Evolutionary conservation across 2,329 filamentous ascomycete species (phyloP).

Genomic region (Trichoderma semiorbis): DNA sequence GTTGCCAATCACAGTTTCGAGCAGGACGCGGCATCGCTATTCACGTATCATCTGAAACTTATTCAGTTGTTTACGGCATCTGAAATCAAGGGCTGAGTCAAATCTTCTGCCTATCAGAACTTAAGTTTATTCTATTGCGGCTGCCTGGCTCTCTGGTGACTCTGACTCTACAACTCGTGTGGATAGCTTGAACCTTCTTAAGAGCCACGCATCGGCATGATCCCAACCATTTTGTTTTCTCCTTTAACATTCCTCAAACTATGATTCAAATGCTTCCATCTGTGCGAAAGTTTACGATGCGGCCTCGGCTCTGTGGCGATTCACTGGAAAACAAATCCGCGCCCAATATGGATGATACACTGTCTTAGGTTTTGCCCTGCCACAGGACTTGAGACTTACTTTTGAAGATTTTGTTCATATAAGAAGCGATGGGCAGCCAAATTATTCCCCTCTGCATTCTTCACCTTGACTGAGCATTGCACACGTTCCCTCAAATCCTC

Average conservation of each 20-base stretch:
- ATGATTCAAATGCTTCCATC: not conserved
- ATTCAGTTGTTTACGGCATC: not conserved
- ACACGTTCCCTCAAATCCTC: not conserved
- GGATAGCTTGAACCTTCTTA: not conserved
- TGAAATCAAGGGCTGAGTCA: not conserved
- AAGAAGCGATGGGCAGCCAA: not conserved
- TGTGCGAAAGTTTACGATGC: not conserved
- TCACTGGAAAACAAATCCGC: not conserved
- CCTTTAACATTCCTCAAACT: not conserved
- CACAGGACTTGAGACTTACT: not conserved
- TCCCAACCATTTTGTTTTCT: not conserved
- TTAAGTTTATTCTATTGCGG: not conserved
- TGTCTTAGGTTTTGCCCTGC: not conserved
- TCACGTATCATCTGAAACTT: not conserved
- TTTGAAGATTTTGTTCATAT: not conserved
- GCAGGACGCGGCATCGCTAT: not conserved
- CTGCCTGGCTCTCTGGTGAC: not conserved
- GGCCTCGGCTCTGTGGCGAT: not conserved
- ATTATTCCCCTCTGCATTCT: not conserved
- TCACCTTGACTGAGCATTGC: not conserved
- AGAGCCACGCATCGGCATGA: constrained; percentile 1
- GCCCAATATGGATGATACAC: not conserved
- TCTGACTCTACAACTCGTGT: not conserved
- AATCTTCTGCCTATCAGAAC: not conserved
- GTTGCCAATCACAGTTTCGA: not conserved